These are phyloP conservation scores for Ramalina intermedia DNA, from an alignment of 495 filamentous ascomycete species.

Conservation along the genomic window DNA sequence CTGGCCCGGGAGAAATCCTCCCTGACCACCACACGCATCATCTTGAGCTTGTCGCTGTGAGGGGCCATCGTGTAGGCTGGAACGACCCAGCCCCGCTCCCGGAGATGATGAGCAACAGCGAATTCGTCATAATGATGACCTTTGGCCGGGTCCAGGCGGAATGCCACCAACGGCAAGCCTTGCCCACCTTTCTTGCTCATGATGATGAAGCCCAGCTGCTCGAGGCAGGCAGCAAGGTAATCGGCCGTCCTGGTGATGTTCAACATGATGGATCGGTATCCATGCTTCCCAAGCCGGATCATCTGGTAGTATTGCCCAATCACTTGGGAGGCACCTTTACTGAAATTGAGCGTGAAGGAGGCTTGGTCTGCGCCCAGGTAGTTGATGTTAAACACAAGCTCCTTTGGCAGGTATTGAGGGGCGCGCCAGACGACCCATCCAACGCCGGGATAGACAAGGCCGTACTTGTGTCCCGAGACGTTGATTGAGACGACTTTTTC, in stretches of 20 bases:
- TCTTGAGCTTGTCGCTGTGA: slow-evolving; percentile 57
- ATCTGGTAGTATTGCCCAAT: slow-evolving; percentile 95
- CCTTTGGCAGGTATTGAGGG: slow-evolving; percentile 69
- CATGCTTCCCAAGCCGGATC: slow-evolving; percentile 79
- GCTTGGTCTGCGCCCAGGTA: slow-evolving; percentile 88
- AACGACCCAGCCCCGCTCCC: slow-evolving; percentile 75
- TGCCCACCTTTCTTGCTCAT: slow-evolving; percentile 60
- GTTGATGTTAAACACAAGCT: slow-evolving; percentile 96
- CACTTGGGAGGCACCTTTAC: slow-evolving; percentile 78
- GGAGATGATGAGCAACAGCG: slow-evolving; percentile 64
- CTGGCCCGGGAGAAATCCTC: slow-evolving; percentile 73
- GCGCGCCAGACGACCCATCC: slow-evolving; percentile 86
- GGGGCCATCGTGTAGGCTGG: slow-evolving; percentile 94
- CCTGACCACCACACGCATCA: slow-evolving; percentile 78
- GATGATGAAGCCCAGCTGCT: slow-evolving; percentile 66
- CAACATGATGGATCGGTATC: slow-evolving; percentile 74
- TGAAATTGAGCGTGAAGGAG: slow-evolving; percentile 97
- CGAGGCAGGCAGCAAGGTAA: slow-evolving; percentile 56
- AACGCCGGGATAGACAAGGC: slow-evolving; percentile 47
- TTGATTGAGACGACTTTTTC: slow-evolving; percentile 84
- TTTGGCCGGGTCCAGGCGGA: slow-evolving; percentile 46
- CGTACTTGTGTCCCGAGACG: slow-evolving; percentile 83
- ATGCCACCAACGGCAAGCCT: slow-evolving; percentile 77
- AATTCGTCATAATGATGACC: slow-evolving; percentile 70
- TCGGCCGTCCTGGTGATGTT: slow-evolving; percentile 75